Evolutionary conservation across 805 yeast species (phyloP), one percentile per base, ranked within the genome.

Genomic region (Candida boleticola): DNA sequence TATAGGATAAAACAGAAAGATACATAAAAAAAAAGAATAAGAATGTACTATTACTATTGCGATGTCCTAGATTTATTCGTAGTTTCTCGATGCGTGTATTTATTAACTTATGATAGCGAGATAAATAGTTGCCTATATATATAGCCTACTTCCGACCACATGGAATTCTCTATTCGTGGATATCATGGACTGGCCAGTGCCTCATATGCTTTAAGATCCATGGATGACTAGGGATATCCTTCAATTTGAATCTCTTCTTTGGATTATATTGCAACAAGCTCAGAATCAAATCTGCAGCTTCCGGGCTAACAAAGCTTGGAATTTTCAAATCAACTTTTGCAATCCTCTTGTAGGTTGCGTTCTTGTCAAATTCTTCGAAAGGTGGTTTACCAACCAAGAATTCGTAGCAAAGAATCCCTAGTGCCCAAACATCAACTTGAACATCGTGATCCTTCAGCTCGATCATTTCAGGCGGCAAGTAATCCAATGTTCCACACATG

Each of bases 381-480:
- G 98, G 98, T 0, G 99, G 97, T 36, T 74, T 72, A 0, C 97
- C 98, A 3, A 85, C 89, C 1, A 92, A 64, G 39, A 93, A 76
- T 60, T 92, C 99, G 56, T 84, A 92, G 47, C 89, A 75, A 29
- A 92, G 61, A 2, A 92, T 81, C 0, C 99, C 99, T 41, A 92
- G 67, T 1, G 97, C 88, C 99, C 99, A 92, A 2, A 85, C 76
- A 58, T 92, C 99, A 0, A 89, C 96, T 39, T 73, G 73, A 40
- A 73, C 74, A 52, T 85, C 92, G 53, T 92, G 93, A 9, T 82
- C 85, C 51, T 77, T 81, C 1, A 86, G 82, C 47, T 85, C 93
- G 5, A 92, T 87, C 85, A 93, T 83, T 64, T 92, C 99, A 5
- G 99, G 99, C 0, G 98, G 95, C 13, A 93, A 64, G 53, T 92